Conservation (phyloP, 2,329 filamentous ascomycete genomes). For the Hymenoscyphus salicellus region DNA sequence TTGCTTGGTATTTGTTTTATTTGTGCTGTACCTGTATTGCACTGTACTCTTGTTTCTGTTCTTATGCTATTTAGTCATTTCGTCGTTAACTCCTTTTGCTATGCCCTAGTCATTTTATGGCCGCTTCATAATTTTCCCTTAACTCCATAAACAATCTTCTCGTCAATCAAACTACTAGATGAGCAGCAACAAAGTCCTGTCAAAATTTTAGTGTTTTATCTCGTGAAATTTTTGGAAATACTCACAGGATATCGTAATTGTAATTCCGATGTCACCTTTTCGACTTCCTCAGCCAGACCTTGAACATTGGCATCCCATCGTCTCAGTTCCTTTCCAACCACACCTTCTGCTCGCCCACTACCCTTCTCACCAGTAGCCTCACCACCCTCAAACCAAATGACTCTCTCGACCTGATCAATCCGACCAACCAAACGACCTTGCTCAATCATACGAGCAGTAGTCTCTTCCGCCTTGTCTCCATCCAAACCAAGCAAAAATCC, state of each 20-base stretch:
- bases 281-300: constrained; percentile 82
- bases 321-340: constrained; percentile 68
- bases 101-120: constrained; percentile 16
- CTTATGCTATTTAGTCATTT: constrained; percentile 19
- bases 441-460: constrained; percentile 93
- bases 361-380: constrained; percentile 68
- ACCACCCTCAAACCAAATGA: constrained; percentile 80
- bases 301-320: constrained; percentile 90
- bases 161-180: constrained; percentile 44
- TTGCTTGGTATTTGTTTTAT: background rate
- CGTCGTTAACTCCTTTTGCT: constrained; percentile 25
- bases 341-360: constrained; percentile 61
- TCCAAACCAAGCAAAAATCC: constrained; percentile 75
- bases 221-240: constrained; percentile 39
- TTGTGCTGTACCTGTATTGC: background rate
- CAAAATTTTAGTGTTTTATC: background rate
- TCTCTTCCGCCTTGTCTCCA: constrained; percentile 79
- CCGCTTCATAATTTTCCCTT: constrained; percentile 20
- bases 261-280: constrained; percentile 77
- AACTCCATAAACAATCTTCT: constrained; percentile 25
- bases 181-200: constrained; percentile 55
- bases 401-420: constrained; percentile 88
- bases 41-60: constrained; percentile 13
- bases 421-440: constrained; percentile 82
- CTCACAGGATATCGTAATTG: constrained; percentile 75